Base-by-base conservation (phyloP, 2,329 filamentous ascomycete genomes). In the Sodiomyces alkalinus region DNA sequence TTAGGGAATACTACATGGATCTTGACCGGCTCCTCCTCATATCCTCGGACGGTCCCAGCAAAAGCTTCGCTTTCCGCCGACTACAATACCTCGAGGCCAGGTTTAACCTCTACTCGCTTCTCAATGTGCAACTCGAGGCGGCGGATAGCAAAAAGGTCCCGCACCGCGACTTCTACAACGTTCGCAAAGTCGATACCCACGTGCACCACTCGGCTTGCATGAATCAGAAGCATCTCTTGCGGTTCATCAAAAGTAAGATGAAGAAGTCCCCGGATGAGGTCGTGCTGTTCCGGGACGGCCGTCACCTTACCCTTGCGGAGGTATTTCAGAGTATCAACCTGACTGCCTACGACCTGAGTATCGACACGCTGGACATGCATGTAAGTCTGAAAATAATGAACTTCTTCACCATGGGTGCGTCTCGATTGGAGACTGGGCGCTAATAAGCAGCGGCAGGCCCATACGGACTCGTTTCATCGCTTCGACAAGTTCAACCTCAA, bases 401-500 rank as follows among this genome's bases (percentile, higher is more conserved):
- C n/a, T n/a, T n/a, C n/a, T n/a, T n/a, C n/a, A n/a, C n/a, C n/a
- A n/a, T n/a, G n/a, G n/a, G n/a, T n/a, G n/a, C n/a, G n/a, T n/a
- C n/a, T n/a, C n/a, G n/a, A n/a, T n/a, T n/a, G n/a, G n/a, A n/a
- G n/a, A n/a, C n/a, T n/a, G n/a, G n/a, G n/a, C n/a, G n/a, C 20
- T 26, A 27, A 28, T 36, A 16, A 36, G 9, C 8, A 9, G 10
- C 7, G 10, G 14, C 27, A 82, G 76, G 87, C 90, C 15, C 90
- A 98, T 47, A 94, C 83, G 8, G 90, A 98, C 53, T 92, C 83
- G 0, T 98, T 98, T 58, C 90, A 98, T 54, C 81, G 90, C 4
- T 98, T 98, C 49, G 90, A 98, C 62, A 98, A 98, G 53, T 98
- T 98, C 66, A 98, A 98, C 49, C 62, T 98, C 32, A 98, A 98